Evolutionary conservation across 1,284 basidiomycete genomes (phyloP), one percentile per base, ranked within the genome.

Genomic region (Vanrija sp.): DNA sequence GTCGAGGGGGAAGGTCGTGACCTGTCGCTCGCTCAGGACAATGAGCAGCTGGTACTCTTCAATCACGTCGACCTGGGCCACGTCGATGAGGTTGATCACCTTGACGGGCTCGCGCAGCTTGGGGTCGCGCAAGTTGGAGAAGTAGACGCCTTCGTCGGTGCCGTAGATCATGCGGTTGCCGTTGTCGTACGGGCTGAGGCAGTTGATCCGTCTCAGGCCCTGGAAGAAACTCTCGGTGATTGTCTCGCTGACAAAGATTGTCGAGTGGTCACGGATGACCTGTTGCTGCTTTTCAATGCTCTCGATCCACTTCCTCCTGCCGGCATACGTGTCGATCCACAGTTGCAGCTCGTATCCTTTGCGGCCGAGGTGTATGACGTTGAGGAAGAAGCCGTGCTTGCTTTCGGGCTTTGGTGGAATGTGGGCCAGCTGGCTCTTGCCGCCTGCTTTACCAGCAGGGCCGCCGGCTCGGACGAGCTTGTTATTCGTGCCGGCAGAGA

Each of bases 21-120:
- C 94, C 72, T 90, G 89, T 45, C 92, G 85, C 77, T 97, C 94
- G 89, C 93, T 90, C 23, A 98, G 83, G 10, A 98, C 94, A 49
- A 99, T 88, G 53, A 99, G 80, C 8, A 98, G 84, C 69, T 96
- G 90, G 69, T 94, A 96, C 59, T 97, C 93, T 70, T 98, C 95
- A 46, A 99, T 81, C 4, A 99, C 88, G 63, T 98, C 96, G 14
- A 99, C 87, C 77, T 98, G 96, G 0, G 87, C 84, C 18, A 98
- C 94, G 63, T 95, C 91, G 41, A 88, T 80, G 18, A 98, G 77
- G 18, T 87, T 88, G 54, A 98, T 82, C 35, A 98, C 92, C 75
- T 93, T 93, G 42, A 90, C 81, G 0, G 96, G 96, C 48, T 90
- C 88, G 55, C 86, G 84, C 60, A 84, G 83, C 50, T 81, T 78